phyloP scores from a whole-genome alignment of 23 red algal species.

The Gracilaria caudata region DNA sequence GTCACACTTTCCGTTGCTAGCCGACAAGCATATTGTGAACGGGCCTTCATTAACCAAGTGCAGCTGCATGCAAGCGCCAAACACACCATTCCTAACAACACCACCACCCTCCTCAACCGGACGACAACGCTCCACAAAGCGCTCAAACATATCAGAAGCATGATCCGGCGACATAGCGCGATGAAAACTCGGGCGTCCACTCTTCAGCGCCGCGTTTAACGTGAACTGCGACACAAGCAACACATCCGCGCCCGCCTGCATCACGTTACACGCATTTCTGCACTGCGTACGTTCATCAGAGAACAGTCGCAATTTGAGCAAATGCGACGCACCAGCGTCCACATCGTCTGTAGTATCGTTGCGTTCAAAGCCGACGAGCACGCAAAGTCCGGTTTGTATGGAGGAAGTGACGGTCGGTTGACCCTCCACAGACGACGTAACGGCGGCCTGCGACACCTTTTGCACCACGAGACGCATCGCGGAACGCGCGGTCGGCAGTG shows the following conservation, averaged over 20 bases:
- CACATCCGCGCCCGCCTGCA: constrained; percentile 15
- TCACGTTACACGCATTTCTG: constrained; percentile 14
- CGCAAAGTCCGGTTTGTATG: constrained; percentile 44
- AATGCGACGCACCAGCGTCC: constrained; percentile 16
- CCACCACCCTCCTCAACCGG: constrained; percentile 3
- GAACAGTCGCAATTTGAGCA: constrained; percentile 58
- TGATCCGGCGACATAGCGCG: constrained; percentile 46
- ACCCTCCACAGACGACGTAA: constrained; percentile 35
- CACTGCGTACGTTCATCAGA: not conserved
- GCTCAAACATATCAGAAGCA: constrained; percentile 38
- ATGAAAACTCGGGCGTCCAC: constrained; percentile 64
- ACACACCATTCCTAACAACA: constrained; percentile 40
- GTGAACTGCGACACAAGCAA: constrained; percentile 75
- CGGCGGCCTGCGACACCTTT: constrained; percentile 54
- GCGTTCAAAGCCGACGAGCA: constrained; percentile 64
- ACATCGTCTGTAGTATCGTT: constrained; percentile 28
- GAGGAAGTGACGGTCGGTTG: constrained; percentile 36
- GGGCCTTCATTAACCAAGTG: constrained; percentile 74
- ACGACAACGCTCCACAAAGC: constrained; percentile 31
- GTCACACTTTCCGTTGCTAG: constrained; percentile 48
- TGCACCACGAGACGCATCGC: constrained; percentile 68
- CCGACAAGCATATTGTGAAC: constrained; percentile 53
- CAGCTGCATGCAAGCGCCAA: constrained; percentile 66
- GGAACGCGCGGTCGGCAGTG: not conserved
- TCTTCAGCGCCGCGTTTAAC: constrained; percentile 51